Evolutionary conservation across 1,139 yeast genomes (phyloP).

Genomic region (Kodamaea suecica): DNA sequence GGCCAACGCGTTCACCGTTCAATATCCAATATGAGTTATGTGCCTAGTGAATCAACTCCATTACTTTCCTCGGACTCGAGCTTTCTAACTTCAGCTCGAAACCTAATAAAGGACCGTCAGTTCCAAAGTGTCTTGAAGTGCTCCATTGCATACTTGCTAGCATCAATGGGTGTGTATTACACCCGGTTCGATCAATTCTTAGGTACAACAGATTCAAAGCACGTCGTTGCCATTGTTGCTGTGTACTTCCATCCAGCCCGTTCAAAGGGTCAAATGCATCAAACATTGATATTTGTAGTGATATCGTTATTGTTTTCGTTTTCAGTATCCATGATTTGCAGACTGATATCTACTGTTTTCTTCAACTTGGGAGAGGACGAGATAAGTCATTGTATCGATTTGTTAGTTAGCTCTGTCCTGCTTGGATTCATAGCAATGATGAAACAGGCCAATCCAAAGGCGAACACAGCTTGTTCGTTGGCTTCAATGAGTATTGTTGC

Average conservation of each 20-base stretch:
- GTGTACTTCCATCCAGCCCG: conserved; percentile 85
- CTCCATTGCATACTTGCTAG: conserved; percentile 66
- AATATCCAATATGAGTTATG: conserved; percentile 21
- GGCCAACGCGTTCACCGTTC: conserved; percentile 41
- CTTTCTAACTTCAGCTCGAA: neutral
- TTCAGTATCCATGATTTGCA: conserved; percentile 51
- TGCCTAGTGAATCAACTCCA: conserved; percentile 1
- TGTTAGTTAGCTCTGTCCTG: conserved; percentile 52
- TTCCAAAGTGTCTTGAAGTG: conserved; percentile 52
- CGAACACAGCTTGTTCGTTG: conserved; percentile 75
- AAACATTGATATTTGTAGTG: conserved; percentile 61
- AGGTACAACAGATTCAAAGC: conserved; percentile 74
- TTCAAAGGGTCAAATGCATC: conserved; percentile 78
- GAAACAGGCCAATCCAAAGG: conserved; percentile 65
- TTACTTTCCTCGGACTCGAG: neutral
- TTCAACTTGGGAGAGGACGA: conserved; percentile 47
- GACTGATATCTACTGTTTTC: conserved; percentile 49
- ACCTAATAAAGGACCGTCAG: neutral
- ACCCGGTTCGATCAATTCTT: conserved; percentile 51
- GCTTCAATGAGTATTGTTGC: conserved; percentile 73
- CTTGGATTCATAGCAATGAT: conserved; percentile 66
- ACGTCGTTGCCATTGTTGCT: conserved; percentile 76
- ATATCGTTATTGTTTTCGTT: conserved; percentile 57
- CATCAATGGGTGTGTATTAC: conserved; percentile 74
- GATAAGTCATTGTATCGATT: conserved; percentile 54